Conservation (phyloP, 257 asterid species). For the Nicotiana obtusifolia region DNA sequence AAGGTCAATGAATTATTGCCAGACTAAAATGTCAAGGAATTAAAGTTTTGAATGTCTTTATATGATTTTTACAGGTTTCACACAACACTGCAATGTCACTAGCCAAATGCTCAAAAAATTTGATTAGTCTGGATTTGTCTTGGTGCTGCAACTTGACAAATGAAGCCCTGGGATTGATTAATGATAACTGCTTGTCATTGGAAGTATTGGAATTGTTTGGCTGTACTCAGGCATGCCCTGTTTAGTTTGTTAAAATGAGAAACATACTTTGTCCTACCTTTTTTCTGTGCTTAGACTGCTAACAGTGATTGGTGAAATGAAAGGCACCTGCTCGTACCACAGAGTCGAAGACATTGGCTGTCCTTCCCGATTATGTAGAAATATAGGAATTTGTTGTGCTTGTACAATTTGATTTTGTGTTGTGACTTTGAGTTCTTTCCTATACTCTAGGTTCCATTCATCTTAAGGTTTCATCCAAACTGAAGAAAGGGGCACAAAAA, state of each 20-base stretch:
- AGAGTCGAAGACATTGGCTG: background rate
- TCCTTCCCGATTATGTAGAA: background rate
- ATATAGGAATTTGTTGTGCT: background rate
- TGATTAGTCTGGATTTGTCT: slow-evolving; percentile 65
- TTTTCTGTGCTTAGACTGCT: background rate
- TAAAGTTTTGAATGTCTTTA: background rate
- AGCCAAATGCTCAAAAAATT: slow-evolving; percentile 46
- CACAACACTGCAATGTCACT: slow-evolving; percentile 69
- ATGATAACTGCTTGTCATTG: slow-evolving; percentile 59
- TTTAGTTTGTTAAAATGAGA: background rate
- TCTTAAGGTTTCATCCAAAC: background rate
- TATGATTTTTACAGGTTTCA: slow-evolving; percentile 51
- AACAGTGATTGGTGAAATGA: background rate
- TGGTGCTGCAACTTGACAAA: slow-evolving; percentile 79
- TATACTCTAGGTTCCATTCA: background rate
- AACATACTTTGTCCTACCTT: background rate
- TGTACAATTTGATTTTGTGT: background rate
- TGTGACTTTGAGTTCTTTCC: background rate
- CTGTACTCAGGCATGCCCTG: slow-evolving; percentile 66
- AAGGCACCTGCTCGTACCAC: background rate
- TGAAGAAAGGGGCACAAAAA: background rate
- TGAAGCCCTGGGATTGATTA: slow-evolving; percentile 87
- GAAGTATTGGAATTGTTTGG: slow-evolving; percentile 77
- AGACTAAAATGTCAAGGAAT: background rate
- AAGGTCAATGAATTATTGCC: background rate